These are phyloP conservation scores for Fusarium lateritium DNA, from an alignment of 2,329 filamentous ascomycete species.

Conservation along the genomic window DNA sequence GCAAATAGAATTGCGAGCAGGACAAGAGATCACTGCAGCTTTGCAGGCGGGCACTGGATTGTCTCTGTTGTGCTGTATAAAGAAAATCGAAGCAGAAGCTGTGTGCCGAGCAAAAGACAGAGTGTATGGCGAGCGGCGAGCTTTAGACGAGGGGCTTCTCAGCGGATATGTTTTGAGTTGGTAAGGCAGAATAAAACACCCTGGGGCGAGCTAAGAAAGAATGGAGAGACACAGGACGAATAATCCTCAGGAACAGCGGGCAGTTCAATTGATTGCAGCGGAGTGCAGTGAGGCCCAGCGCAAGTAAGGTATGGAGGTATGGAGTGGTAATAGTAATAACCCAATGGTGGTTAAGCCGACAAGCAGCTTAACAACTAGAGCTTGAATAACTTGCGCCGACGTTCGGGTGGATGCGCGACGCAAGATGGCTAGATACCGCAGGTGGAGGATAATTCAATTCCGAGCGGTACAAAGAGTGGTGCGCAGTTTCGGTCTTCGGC, in stretches of 20 bases:
- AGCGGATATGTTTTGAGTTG: conserved; percentile 21
- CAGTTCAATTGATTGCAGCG: conserved; percentile 35
- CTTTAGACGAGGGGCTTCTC: conserved; percentile 25
- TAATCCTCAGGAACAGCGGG: conserved; percentile 8
- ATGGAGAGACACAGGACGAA: conserved; percentile 5
- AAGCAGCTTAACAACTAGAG: conserved; percentile 25
- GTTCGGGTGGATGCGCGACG: conserved; percentile 20
- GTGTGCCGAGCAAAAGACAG: conserved; percentile 11
- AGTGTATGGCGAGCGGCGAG: conserved; percentile 13
- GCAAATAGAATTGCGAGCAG: conserved; percentile 15
- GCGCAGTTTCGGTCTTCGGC: conserved; percentile 26
- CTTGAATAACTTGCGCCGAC: conserved; percentile 20
- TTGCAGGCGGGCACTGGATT: conserved; percentile 28
- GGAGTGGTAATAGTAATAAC: conserved; percentile 22
- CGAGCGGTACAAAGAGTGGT: conserved; percentile 8
- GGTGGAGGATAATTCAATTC: conserved; percentile 25
- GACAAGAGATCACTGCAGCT: conserved; percentile 18
- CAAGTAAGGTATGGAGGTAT: conserved; percentile 21
- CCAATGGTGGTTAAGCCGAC: conserved; percentile 21
- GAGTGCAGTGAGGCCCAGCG: conserved; percentile 21
- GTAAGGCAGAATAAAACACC: conserved; percentile 35
- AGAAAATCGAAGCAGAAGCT: conserved; percentile 16
- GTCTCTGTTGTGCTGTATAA: conserved; percentile 15
- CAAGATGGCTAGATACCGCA: conserved; percentile 19
- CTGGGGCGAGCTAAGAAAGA: conserved; percentile 27